Base-by-base conservation (phyloP, 1,284 basidiomycete species). In the Apiotrichum montevideense region DNA sequence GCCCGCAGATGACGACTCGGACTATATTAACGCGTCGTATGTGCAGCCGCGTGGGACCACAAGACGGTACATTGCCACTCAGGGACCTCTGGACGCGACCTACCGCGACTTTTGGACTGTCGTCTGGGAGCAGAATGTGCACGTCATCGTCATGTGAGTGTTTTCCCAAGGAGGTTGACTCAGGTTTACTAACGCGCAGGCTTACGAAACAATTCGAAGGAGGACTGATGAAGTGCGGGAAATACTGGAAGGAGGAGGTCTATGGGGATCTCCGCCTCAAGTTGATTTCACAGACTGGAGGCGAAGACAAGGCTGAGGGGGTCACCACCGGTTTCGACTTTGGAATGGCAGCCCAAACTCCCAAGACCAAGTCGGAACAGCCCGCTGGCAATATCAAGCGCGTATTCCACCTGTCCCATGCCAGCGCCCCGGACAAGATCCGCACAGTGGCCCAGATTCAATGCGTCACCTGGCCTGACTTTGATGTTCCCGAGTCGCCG, bases 11-110 rank as follows among this genome's bases (percentile, higher is more conserved):
- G 82, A 83, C 52, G 87, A 89, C 56, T 82, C 82, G 49, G 93
- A 96, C 70, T 97, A 97, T 71, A 87, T 96, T 75, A 96, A 97
- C 69, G 92, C 93, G 2, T 93, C 89, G 39, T 89, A 86, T 65
- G 85, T 94, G 21, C 90, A 92, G 73, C 90, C 90, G 2, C 78
- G 88, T 49, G 86, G 87, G 2, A 92, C 90, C 1, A 80, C 77
- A 34, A 83, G 85, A 70, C 82, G 85, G 41, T 98, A 95, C 71
- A 97, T 98, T 62, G 95, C 94, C 1, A 97, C 95, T 1, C 95
- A 98, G 74, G 95, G 95, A 1, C 95, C 95, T 2, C 77, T 98
- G 35, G 87, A 89, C 6, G 84, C 87, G 29, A 98, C 95, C 0
- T 96, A 87, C 72, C 79, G 81, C 7, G 92, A 97, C 69, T 98